phyloP scores from a whole-genome alignment of 108 stramenopile species.

The Cylindrotheca closterium region DNA sequence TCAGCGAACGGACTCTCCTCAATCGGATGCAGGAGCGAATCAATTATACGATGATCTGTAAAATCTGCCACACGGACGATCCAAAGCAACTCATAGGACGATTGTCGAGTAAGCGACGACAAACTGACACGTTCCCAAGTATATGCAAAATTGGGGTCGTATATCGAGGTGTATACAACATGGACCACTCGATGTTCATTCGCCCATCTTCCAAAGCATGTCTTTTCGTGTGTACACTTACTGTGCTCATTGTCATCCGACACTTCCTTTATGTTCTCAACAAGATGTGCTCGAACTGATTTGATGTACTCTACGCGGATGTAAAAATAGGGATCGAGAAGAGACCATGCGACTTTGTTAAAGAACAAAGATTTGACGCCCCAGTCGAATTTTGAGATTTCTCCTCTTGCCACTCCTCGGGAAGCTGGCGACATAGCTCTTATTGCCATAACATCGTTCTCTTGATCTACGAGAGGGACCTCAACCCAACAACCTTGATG shows the following conservation, averaged over 20 bases:
- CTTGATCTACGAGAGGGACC: not conserved
- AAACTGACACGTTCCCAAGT: not conserved
- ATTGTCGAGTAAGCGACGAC: not conserved
- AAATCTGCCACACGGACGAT: not conserved
- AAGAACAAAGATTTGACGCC: not conserved
- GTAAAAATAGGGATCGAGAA: not conserved
- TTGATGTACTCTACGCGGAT: not conserved
- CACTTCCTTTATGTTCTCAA: not conserved
- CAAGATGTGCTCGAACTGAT: not conserved
- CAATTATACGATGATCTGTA: not conserved
- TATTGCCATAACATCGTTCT: not conserved
- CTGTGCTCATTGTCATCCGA: not conserved
- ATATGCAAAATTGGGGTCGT: not conserved
- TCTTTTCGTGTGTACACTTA: not conserved
- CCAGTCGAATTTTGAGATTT: not conserved
- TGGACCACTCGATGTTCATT: not conserved
- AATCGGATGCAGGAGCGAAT: not conserved
- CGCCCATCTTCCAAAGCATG: not conserved
- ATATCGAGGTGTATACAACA: not conserved
- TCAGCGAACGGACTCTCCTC: not conserved
- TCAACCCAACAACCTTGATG: not conserved
- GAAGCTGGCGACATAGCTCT: not conserved
- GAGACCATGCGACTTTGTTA: not conserved
- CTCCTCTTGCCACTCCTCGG: not conserved
- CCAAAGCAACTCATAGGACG: not conserved